Conservation (phyloP, 257 asterid genomes). For the Jacaranda copaia region DNA sequence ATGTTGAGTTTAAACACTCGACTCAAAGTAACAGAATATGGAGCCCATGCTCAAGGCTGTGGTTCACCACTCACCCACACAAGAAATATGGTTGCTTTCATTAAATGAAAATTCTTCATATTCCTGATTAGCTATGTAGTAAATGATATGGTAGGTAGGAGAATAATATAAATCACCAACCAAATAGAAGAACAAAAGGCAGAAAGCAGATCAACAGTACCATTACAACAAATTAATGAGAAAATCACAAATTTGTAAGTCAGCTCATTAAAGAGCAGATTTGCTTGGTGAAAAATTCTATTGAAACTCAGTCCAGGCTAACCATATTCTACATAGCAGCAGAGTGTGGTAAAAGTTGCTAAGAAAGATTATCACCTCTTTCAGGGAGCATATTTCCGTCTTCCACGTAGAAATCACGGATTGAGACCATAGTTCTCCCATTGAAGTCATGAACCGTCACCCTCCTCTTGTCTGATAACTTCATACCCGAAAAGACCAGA, state of each 20-base stretch:
- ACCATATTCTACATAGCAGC: slow-evolving; percentile 1
- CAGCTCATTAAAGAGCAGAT: no score
- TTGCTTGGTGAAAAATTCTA: slow-evolving; percentile 13
- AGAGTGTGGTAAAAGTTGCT: slow-evolving; percentile 10
- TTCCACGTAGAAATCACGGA: slow-evolving; percentile 55
- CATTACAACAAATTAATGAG: not conserved
- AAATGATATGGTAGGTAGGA: slow-evolving; percentile 1
- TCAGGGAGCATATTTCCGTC: slow-evolving; percentile 56
- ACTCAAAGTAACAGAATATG: not conserved
- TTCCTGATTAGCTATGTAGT: not conserved
- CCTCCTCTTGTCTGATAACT: slow-evolving; percentile 62
- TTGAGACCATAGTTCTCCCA: slow-evolving; percentile 58
- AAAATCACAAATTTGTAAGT: not conserved
- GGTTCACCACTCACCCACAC: slow-evolving; percentile 16
- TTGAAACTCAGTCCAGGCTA: slow-evolving; percentile 2
- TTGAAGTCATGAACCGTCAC: slow-evolving; percentile 47
- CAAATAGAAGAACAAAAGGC: slow-evolving; percentile 8
- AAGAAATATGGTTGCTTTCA: slow-evolving; percentile 5
- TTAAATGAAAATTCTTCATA: not conserved
- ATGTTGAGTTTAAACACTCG: not conserved
- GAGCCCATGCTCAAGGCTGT: not conserved
- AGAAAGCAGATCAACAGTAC: slow-evolving; percentile 6
- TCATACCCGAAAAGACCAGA: slow-evolving; percentile 36
- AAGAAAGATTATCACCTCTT: slow-evolving; percentile 50
- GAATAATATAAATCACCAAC: not conserved